Base-by-base conservation (phyloP, 2,329 filamentous ascomycete species). In the Monilinia vaccinii-corymbosi region DNA sequence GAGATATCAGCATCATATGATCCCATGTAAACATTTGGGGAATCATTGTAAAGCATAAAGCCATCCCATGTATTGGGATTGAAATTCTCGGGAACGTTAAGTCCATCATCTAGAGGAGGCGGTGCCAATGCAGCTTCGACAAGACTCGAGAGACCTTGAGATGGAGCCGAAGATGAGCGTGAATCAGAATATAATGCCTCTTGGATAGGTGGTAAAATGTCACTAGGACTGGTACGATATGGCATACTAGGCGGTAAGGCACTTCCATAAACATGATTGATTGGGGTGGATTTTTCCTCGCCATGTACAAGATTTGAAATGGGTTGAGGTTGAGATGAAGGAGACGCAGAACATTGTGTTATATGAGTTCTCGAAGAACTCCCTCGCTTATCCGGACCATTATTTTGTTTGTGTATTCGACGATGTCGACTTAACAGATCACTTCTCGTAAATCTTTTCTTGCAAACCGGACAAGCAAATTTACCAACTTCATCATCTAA, bases 1-100 rank as follows among this genome's bases (percentile, higher is more conserved):
- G 68, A 69, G 42, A 69, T 70, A 57, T 69, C 67, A 11, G 67
- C 68, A 62, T 69, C 66, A 55, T 70, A 70, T 6, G 68, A 59
- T 36, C 68, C 68, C 67, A 69, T 69, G 42, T 68, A 68, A 14
- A 64, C 55, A 48, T 46, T 66, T 4, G 64, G 47, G 11, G 51
- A 63, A 28, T 69, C 66, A 9, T 63, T 66, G 45, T 65, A 64
- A 47, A 63, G 56, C 66, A 69, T 68, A 56, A 69, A 70, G 4
- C 67, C 68, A 61, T 65, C 64, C 68, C 68, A 70, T 23, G 61
- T 50, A 9, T 48, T 55, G 1, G 67, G 66, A 23, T 65, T 65
- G 21, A 65, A 60, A 31, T 63, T 66, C 14, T 68, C 65, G 1
- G 63, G n/a, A n/a, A 31, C 9, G 3, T 61, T 32, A 65, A 66